Evolutionary conservation across 2,329 filamentous ascomycete species (phyloP).

Genomic region (Fusarium torreyae): DNA sequence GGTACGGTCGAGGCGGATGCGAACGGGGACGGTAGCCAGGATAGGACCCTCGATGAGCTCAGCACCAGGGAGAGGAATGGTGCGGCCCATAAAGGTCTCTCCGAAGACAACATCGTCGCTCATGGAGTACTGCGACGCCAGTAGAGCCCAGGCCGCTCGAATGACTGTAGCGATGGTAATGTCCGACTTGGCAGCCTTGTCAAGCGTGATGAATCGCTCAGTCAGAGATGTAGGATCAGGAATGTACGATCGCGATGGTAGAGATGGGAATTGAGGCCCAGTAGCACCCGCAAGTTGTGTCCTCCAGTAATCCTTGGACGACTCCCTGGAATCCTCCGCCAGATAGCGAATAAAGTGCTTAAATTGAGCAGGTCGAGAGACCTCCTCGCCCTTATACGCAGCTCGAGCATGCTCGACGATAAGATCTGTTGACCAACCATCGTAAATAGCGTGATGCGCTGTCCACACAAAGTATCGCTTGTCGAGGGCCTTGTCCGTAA

Average conservation of each 20-base stretch:
- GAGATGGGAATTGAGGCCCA: constrained; percentile 46
- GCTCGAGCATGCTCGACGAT: constrained; percentile 45
- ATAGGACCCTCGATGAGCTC: constrained; percentile 53
- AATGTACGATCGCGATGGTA: constrained; percentile 47
- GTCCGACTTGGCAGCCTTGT: constrained; percentile 41
- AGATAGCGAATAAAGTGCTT: constrained; percentile 48
- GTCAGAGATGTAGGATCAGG: constrained; percentile 41
- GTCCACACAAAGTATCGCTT: constrained; percentile 54
- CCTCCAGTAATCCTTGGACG: constrained; percentile 45
- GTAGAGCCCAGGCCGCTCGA: constrained; percentile 50
- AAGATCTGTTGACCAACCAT: constrained; percentile 51
- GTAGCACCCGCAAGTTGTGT: constrained; percentile 45
- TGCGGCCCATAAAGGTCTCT: constrained; percentile 51
- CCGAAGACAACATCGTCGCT: constrained; percentile 52
- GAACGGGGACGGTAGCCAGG: constrained; percentile 48
- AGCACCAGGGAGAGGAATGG: constrained; percentile 48
- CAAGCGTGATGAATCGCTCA: constrained; percentile 38
- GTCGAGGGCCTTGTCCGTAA: constrained; percentile 48
- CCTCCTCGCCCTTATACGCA: constrained; percentile 36
- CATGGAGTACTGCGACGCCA: constrained; percentile 48
- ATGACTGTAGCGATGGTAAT: constrained; percentile 47
- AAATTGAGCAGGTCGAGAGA: constrained; percentile 46
- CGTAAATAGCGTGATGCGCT: constrained; percentile 53
- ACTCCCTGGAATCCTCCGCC: constrained; percentile 37
- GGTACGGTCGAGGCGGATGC: constrained; percentile 45